A percentile compares a stretch with the other conserved stretches of the same genome.
Evolutionary conservation across 2,329 filamentous ascomycete genomes (phyloP).

Genomic region (Fusarium humuli): DNA sequence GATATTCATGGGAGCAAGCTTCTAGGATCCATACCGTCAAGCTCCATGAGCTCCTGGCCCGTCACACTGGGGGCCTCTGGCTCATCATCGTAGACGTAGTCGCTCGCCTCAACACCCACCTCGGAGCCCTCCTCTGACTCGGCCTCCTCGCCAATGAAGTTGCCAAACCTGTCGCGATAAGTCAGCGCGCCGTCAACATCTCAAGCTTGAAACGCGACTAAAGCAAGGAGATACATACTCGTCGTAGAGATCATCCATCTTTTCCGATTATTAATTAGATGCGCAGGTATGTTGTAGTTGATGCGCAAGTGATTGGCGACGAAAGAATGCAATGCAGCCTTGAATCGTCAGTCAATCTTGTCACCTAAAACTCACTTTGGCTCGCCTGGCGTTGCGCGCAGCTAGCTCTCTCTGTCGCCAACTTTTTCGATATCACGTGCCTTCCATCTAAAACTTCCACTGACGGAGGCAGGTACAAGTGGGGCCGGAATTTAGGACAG

Average conservation of each 20-base stretch:
- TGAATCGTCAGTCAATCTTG: conserved; percentile 41
- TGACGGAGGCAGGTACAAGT: conserved; percentile 36
- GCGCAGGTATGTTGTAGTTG: conserved; percentile 26
- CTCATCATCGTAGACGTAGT: conserved; percentile 86
- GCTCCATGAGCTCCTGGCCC: conserved; percentile 90
- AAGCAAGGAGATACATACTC: conserved; percentile 67
- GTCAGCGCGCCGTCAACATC: conserved; percentile 37
- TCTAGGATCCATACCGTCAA: conserved; percentile 72
- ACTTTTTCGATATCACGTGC: conserved; percentile 49
- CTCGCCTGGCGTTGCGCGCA: conserved; percentile 40
- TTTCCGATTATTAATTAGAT: conserved; percentile 26
- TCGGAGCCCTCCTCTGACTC: conserved; percentile 88
- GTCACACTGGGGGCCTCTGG: conserved; percentile 71
- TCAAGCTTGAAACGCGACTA: conserved; percentile 15
- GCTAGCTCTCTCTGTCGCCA: conserved; percentile 36
- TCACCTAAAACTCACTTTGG: conserved; percentile 29
- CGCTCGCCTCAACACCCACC: conserved; percentile 76
- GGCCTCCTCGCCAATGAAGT: conserved; percentile 94
- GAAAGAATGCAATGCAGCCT: conserved; percentile 31
- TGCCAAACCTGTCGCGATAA: conserved; percentile 79
- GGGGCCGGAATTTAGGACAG: conserved; percentile 33
- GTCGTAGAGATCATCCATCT: conserved; percentile 97
- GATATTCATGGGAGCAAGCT: conserved; percentile 3
- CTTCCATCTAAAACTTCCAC: conserved; percentile 13
- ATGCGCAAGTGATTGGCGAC: conserved; percentile 35